These are phyloP conservation scores for Spizellomyces sp. DNA, from an alignment of 192 early-diverging fungal species.

Conservation along the genomic window DNA sequence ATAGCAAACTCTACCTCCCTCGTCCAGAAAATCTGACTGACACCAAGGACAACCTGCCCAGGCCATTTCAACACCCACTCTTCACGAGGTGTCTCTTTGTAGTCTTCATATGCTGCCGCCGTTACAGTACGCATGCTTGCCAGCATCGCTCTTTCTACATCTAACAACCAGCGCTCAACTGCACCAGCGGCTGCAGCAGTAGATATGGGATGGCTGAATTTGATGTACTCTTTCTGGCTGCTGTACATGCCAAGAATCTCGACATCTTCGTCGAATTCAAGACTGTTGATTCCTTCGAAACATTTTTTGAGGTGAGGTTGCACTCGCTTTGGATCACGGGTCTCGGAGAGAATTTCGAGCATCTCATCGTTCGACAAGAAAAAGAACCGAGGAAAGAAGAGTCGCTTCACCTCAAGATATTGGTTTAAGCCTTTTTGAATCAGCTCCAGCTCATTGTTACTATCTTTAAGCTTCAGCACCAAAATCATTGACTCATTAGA, in stretches of 20 bases:
- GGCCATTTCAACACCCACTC: slow-evolving; percentile 66
- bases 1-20: slow-evolving; percentile 59
- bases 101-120: slow-evolving; percentile 38
- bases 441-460: slow-evolving; percentile 62
- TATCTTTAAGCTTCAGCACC: slow-evolving; percentile 41
- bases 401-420: slow-evolving; percentile 60
- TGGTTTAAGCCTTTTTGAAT: slow-evolving; percentile 68
- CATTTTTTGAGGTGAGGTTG: slow-evolving; percentile 69
- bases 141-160: slow-evolving; percentile 60
- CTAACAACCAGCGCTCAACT: slow-evolving; percentile 60
- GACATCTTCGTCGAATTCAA: slow-evolving; percentile 55
- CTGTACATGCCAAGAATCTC: slow-evolving; percentile 65
- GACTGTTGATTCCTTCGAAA: slow-evolving; percentile 64
- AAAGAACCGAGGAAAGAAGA: slow-evolving; percentile 65
- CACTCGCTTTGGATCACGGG: slow-evolving; percentile 58
- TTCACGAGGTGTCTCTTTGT: slow-evolving; percentile 50
- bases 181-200: slow-evolving; percentile 56
- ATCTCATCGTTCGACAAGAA: slow-evolving; percentile 70
- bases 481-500: background rate
- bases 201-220: slow-evolving; percentile 48
- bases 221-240: slow-evolving; percentile 57
- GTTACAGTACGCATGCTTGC: slow-evolving; percentile 52
- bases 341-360: slow-evolving; percentile 65
- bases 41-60: slow-evolving; percentile 62
- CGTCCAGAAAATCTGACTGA: slow-evolving; percentile 64